phyloP scores from a whole-genome alignment of 352 stramenopile species.

The Phytophthora citricola region DNA sequence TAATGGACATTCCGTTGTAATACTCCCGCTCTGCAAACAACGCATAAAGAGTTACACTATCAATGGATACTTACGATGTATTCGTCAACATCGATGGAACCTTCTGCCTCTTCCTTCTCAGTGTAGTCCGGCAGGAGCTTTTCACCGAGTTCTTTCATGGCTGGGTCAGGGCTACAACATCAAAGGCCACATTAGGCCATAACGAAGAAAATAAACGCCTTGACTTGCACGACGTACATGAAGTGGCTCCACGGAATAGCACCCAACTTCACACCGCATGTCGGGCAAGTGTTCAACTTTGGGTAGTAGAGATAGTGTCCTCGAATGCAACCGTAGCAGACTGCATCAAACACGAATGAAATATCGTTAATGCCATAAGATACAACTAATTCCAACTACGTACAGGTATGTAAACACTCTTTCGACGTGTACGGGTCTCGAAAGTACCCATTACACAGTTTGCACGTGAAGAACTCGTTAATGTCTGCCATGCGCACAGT shows the following conservation, averaged over 20 bases:
- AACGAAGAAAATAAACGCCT: neutral
- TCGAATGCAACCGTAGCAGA: conserved; percentile 73
- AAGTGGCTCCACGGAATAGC: conserved; percentile 61
- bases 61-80: neutral
- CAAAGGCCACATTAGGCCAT: neutral
- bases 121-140: conserved; percentile 59
- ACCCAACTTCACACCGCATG: conserved; percentile 51
- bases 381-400: conserved; percentile 10
- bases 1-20: conserved; percentile 60
- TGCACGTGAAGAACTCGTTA: conserved; percentile 69
- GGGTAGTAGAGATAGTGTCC: conserved; percentile 46
- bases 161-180: conserved; percentile 52
- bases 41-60: neutral
- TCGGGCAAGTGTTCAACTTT: conserved; percentile 48
- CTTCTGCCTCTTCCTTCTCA: conserved; percentile 49
- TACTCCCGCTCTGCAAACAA: conserved; percentile 41
- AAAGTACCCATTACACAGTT: conserved; percentile 74
- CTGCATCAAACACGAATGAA: conserved; percentile 24
- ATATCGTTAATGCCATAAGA: neutral
- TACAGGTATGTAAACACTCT: conserved; percentile 86
- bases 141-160: conserved; percentile 58
- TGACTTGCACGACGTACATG: conserved; percentile 43
- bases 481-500: conserved; percentile 54
- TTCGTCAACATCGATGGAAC: conserved; percentile 24
- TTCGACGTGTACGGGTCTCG: conserved; percentile 75